These are phyloP conservation scores for Stenogyne calaminthoides DNA, from an alignment of 305 asterid genomes.

Conservation along the genomic window DNA sequence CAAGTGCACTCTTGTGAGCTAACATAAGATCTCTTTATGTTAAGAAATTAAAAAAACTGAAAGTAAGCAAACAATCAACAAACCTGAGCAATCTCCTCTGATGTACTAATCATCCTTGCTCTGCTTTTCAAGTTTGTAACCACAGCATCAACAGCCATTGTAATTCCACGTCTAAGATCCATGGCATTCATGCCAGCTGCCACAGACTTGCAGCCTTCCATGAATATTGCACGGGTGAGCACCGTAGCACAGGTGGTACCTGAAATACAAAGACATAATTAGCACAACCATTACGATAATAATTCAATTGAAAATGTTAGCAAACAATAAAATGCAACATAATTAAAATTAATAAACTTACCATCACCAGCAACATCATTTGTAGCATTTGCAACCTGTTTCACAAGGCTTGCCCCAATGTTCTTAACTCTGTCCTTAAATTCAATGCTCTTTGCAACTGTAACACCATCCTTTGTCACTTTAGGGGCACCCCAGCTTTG, in stretches of 20 bases:
- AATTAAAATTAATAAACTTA: slow-evolving; percentile 28
- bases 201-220: slow-evolving; percentile 86
- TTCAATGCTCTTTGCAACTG: slow-evolving; percentile 79
- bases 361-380: slow-evolving; percentile 87
- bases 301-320: not conserved
- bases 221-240: slow-evolving; percentile 78
- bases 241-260: slow-evolving; percentile 91
- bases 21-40: not conserved
- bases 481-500: slow-evolving; percentile 91
- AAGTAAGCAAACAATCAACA: slow-evolving; percentile 1
- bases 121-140: slow-evolving; percentile 80
- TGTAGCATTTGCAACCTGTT: slow-evolving; percentile 83
- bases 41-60: not conserved
- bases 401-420: slow-evolving; percentile 79
- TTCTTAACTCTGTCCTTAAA: slow-evolving; percentile 74
- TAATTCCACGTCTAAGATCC: slow-evolving; percentile 87
- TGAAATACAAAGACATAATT: slow-evolving; percentile 23
- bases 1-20: not conserved
- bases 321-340: not conserved
- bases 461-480: slow-evolving; percentile 81
- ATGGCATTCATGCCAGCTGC: slow-evolving; percentile 92
- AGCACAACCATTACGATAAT: not conserved
- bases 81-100: slow-evolving; percentile 94
- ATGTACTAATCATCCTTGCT: slow-evolving; percentile 84
- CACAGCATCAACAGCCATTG: slow-evolving; percentile 82